Evolutionary conservation across 305 asterid species (phyloP).

Genomic region (Solanum chacoense): DNA sequence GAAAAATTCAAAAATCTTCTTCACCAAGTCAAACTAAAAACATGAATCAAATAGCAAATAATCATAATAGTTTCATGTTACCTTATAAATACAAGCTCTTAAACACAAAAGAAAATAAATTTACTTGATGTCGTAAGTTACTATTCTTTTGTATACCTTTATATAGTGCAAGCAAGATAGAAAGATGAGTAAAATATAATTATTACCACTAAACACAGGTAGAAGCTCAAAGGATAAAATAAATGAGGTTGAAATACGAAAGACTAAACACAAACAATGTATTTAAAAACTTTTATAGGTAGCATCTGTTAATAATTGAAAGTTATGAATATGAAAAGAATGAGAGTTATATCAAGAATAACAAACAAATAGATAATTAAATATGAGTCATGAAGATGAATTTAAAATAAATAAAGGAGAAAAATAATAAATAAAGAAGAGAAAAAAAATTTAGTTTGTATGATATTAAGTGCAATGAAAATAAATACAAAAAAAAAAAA

Average conservation of each 20-base stretch:
- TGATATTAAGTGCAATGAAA: background rate
- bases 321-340: background rate
- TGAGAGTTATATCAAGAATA: background rate
- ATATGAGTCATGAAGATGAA: background rate
- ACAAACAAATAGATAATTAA: background rate
- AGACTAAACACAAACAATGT: background rate
- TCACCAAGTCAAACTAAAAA: background rate
- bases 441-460: background rate
- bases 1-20: background rate
- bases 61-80: background rate
- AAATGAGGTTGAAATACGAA: background rate
- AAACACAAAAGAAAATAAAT: background rate
- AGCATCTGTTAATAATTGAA: background rate
- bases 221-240: background rate
- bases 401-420: background rate
- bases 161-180: background rate
- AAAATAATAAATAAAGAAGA: background rate
- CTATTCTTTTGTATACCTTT: background rate
- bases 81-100: background rate
- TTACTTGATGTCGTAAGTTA: background rate
- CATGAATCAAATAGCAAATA: background rate
- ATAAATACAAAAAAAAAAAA: too few relatives aligned
- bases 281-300: background rate
- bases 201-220: too few relatives aligned
- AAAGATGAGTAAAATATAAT: background rate